Conservation (phyloP, 2,329 filamentous ascomycete species). For the Cladophialophora exuberans region DNA sequence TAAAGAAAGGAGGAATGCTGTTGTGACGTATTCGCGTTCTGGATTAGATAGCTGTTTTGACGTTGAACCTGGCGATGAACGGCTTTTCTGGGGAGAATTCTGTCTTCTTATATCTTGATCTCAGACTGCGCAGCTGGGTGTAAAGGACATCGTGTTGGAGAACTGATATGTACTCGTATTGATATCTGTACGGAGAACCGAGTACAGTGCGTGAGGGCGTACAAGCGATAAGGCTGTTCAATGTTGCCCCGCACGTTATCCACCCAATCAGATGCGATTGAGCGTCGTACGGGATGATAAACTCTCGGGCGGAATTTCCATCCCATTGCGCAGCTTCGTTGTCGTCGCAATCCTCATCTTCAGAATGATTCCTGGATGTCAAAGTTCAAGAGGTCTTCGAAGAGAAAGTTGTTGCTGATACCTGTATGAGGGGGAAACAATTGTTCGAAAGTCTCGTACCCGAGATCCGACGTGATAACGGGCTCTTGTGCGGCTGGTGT, state of each 20-base stretch:
- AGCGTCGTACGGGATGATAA: conserved; percentile 20
- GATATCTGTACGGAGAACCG: neutral
- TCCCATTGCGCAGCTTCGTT: conserved; percentile 14
- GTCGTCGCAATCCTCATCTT: neutral
- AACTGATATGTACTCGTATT: neutral
- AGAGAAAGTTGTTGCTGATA: conserved; percentile 33
- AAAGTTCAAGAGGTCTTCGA: conserved; percentile 31
- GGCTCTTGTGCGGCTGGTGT: conserved; percentile 18
- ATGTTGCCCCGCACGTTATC: conserved; percentile 16
- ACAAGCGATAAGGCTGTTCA: conserved; percentile 20
- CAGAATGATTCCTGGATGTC: conserved; percentile 17
- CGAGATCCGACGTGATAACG: conserved; percentile 21
- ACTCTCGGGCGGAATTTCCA: neutral
- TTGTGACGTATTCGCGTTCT: too few relatives aligned
- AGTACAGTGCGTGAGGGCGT: neutral
- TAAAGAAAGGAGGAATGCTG: neutral
- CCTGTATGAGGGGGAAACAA: conserved; percentile 31
- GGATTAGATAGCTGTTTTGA: too few relatives aligned
- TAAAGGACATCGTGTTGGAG: too few relatives aligned
- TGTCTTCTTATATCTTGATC: too few relatives aligned
- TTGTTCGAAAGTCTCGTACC: conserved; percentile 30
- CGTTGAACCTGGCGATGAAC: too few relatives aligned
- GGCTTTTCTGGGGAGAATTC: too few relatives aligned
- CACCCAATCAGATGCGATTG: conserved; percentile 15
- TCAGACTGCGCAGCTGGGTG: too few relatives aligned